A percentile compares a stretch with the other conserved stretches of the same genome.
These are phyloP conservation scores for Ceratocystis destructans DNA, from an alignment of 2,329 filamentous ascomycete genomes.

Conservation along the genomic window DNA sequence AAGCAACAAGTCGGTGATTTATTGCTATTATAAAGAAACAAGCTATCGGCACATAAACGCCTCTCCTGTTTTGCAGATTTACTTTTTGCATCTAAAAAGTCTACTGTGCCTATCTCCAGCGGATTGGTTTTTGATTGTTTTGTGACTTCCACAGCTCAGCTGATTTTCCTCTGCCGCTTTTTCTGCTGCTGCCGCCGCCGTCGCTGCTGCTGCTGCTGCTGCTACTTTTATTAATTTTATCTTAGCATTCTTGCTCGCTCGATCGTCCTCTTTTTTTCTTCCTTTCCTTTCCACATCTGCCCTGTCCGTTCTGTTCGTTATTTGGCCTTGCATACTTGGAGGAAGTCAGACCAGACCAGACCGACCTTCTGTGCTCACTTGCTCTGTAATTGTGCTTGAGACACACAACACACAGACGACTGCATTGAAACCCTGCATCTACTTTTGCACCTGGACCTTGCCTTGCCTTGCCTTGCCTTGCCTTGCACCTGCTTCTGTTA, in stretches of 20 bases:
- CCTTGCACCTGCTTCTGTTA: constrained; percentile 6
- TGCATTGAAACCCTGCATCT: constrained; percentile 6
- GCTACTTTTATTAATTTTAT: background rate
- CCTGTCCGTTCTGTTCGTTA: background rate
- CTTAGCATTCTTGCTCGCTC: background rate
- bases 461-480: background rate
- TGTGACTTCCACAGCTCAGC: background rate
- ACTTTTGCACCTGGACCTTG: constrained; percentile 7
- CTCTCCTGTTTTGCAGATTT: background rate
- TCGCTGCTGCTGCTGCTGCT: too few species aligned
- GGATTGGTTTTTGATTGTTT: background rate
- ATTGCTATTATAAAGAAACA: background rate
- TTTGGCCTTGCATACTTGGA: background rate
- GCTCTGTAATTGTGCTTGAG: constrained; percentile 6
- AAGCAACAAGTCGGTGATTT: background rate
- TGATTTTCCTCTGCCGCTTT: background rate
- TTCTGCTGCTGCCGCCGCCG: too few species aligned
- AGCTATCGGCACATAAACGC: background rate
- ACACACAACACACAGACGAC: constrained; percentile 8
- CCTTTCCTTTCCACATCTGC: background rate
- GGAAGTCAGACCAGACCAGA: background rate
- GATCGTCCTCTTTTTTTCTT: background rate
- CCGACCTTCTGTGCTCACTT: constrained; percentile 1
- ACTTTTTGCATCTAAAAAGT: background rate
- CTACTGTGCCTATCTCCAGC: background rate